Evolutionary conservation across 2,329 filamentous ascomycete species (phyloP), one percentile per base, ranked within the genome.

Genomic region (Arachnomyces sp.): DNA sequence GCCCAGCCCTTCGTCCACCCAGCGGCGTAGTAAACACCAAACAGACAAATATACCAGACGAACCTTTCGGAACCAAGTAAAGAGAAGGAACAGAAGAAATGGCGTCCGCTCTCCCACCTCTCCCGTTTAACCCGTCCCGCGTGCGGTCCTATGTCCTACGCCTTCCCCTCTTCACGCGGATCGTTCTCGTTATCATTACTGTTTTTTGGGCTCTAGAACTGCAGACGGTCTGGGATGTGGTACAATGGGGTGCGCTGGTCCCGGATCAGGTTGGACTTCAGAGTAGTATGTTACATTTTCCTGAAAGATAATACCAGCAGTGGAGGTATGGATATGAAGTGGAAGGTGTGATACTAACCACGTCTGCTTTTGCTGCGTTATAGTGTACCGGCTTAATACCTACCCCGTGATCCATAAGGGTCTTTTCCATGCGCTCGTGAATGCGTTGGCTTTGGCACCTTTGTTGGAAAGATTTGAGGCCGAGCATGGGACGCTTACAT

Each of bases 321-420:
- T 38, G 25, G 18, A 16, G n/a, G 7, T 7, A 16, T 13, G 6
- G 13, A 31, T 29, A 25, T 28, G 31, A 15, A 8, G 16, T 16
- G 12, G 8, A 44, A 29, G 18, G 11, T 31, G 14, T 34, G 36
- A 12, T 25, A 9, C 35, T 47, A 17, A 37, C 31, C 37, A 31
- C 3, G 31, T 11, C 13, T 8, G 8, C 17, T 33, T 39, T 28
- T 18, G n/a, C 38, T 38, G 18, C 29, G 7, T 20, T 39, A 38
- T 60, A 94, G 89, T 94, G 68, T 90, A 95, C 64, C 81, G 92
- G 45, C 74, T 94, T 28, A 95, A 94, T 59, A 93, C 90, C 0
- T 98, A 87, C 57, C 87, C 89, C 1, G 70, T 98, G 42, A 79
- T 95, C 44, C 92, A 98, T 59, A 63, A 79, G 33, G 83, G 82